These are phyloP conservation scores for Eucalyptus sp. DNA, from an alignment of 345 rosid species.

Conservation along the genomic window DNA sequence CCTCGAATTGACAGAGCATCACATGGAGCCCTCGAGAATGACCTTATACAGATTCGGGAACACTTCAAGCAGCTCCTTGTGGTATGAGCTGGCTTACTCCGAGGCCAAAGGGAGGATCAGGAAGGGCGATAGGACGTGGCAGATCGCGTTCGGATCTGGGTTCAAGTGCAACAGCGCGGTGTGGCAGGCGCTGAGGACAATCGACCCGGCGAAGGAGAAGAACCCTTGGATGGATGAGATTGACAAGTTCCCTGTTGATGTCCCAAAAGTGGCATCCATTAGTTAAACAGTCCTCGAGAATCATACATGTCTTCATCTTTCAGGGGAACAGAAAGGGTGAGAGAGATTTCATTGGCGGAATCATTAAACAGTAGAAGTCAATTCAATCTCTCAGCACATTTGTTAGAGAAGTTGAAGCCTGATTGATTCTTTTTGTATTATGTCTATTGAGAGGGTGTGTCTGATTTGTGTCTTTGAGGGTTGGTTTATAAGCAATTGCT, in stretches of 20 bases:
- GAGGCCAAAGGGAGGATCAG: constrained; percentile 83
- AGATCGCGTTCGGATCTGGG: constrained; percentile 92
- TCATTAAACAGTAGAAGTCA: not conserved
- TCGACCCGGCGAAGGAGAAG: constrained; percentile 63
- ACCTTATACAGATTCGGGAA: constrained; percentile 79
- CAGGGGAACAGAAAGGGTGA: not conserved
- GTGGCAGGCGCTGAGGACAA: constrained; percentile 65
- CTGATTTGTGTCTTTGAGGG: not conserved
- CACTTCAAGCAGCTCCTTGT: constrained; percentile 83
- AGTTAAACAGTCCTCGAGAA: not conserved
- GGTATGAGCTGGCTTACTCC: constrained; percentile 82
- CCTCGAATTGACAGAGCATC: constrained; percentile 61
- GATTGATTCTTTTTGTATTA: not conserved
- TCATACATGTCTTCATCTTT: not conserved
- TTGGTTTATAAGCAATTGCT: not conserved
- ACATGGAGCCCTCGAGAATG: constrained; percentile 97
- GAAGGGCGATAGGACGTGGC: constrained; percentile 85
- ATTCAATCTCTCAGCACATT: not conserved
- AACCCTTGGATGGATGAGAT: constrained; percentile 86
- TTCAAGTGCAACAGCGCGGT: constrained; percentile 96
- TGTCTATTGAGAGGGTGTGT: not conserved
- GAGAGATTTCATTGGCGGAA: not conserved
- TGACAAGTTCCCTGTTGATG: constrained; percentile 62
- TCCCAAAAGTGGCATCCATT: constrained; percentile 31
- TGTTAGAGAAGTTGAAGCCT: not conserved